These are phyloP conservation scores for Zygotorulaspora chibaensis DNA, from an alignment of 805 yeast genomes.

Conservation along the genomic window DNA sequence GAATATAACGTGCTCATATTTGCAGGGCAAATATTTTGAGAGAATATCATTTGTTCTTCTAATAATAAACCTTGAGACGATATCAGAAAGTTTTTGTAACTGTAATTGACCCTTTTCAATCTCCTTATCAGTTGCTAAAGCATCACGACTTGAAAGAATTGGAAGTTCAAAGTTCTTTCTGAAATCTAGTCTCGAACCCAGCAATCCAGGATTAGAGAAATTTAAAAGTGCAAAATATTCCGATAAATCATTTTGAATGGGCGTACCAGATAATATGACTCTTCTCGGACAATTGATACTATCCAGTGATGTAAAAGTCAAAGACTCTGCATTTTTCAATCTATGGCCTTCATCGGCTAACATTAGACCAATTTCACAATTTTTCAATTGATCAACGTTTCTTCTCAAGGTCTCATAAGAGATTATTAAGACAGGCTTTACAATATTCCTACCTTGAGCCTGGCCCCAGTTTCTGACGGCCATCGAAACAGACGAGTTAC, in stretches of 20 bases:
- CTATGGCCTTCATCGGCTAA: conserved; percentile 86
- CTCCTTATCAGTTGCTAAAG: conserved; percentile 80
- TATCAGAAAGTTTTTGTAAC: conserved; percentile 60
- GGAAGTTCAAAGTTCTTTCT: conserved; percentile 77
- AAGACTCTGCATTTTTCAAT: conserved; percentile 82
- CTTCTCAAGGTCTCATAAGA: conserved; percentile 91
- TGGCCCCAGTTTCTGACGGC: conserved; percentile 79
- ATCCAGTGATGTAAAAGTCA: conserved; percentile 82
- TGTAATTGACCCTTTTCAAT: conserved; percentile 63
- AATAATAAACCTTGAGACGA: conserved; percentile 87
- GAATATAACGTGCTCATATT: conserved; percentile 95
- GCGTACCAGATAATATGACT: conserved; percentile 93
- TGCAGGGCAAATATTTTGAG: conserved; percentile 90
- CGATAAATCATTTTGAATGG: conserved; percentile 90
- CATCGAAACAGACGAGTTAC: conserved; percentile 52
- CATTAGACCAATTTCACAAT: conserved; percentile 78
- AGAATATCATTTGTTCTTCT: conserved; percentile 93
- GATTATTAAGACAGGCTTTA: conserved; percentile 87
- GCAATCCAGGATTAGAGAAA: conserved; percentile 90
- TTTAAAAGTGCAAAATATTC: conserved; percentile 87
- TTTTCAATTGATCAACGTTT: conserved; percentile 69
- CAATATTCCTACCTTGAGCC: conserved; percentile 82
- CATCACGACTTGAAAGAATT: conserved; percentile 83
- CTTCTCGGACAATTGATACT: conserved; percentile 82
- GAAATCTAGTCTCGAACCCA: conserved; percentile 82